Percentiles rank a stretch among this genome's conserved stretches.
Evolutionary conservation across 495 filamentous ascomycete genomes (phyloP).

Genomic region (Xylaria castorea): DNA sequence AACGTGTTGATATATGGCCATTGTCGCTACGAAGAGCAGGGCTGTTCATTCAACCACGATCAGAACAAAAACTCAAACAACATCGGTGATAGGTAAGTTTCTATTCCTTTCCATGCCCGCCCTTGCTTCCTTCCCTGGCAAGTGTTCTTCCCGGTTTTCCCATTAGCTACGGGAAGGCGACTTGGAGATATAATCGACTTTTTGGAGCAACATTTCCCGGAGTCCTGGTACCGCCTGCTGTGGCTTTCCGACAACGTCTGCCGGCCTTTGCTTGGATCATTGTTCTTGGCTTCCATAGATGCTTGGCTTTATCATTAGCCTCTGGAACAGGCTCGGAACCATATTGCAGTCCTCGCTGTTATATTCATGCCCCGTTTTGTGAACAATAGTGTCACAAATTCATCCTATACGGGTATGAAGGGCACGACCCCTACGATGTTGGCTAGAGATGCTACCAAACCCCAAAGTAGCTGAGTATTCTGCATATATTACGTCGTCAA

Average conservation of each 20-base stretch:
- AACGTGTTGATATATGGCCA: slow-evolving; percentile 95
- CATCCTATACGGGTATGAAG: neutral
- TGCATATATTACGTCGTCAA: neutral
- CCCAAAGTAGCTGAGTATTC: neutral
- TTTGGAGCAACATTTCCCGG: neutral
- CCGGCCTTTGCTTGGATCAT: neutral
- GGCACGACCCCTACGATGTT: neutral
- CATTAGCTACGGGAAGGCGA: neutral
- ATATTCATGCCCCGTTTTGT: neutral
- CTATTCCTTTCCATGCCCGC: neutral
- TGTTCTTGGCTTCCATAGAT: neutral
- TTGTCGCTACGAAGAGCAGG: slow-evolving; percentile 90
- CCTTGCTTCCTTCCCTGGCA: neutral
- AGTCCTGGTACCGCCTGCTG: neutral
- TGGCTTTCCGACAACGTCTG: neutral
- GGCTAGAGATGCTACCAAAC: neutral
- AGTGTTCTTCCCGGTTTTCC: slow-evolving; percentile 13
- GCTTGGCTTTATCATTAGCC: neutral
- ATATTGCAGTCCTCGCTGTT: neutral
- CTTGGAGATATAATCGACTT: neutral
- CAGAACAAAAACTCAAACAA: slow-evolving; percentile 60
- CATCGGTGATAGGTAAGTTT: slow-evolving; percentile 65
- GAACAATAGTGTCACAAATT: neutral
- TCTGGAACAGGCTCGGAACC: neutral
- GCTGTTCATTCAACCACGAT: slow-evolving; percentile 92